Evolutionary conservation across 2,329 filamentous ascomycete genomes (phyloP).

Genomic region (Gaeumannomyces sp.): DNA sequence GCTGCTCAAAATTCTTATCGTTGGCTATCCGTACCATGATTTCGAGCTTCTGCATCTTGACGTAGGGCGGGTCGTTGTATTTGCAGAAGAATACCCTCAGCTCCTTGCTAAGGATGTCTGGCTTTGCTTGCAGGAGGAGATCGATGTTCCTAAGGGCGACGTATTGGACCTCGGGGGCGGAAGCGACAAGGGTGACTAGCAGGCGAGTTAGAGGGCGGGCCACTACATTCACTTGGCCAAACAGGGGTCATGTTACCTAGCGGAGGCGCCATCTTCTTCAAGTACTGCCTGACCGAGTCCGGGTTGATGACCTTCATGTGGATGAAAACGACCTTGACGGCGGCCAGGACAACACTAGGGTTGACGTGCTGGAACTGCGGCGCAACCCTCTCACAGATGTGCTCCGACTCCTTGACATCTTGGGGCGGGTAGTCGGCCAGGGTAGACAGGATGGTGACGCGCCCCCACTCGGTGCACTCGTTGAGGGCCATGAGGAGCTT

Average conservation of each 20-base stretch:
- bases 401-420: slow-evolving; percentile 95
- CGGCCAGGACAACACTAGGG: slow-evolving; percentile 91
- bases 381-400: slow-evolving; percentile 92
- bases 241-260: slow-evolving; percentile 52
- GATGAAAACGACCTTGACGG: slow-evolving; percentile 94
- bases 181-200: slow-evolving; percentile 87
- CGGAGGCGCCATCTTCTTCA: slow-evolving; percentile 98
- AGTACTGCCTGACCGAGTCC: slow-evolving; percentile 75
- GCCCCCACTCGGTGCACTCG: slow-evolving; percentile 97
- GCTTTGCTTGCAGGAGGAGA: slow-evolving; percentile 87
- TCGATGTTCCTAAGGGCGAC: slow-evolving; percentile 96
- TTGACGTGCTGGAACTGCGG: slow-evolving; percentile 99
- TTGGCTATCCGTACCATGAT: slow-evolving; percentile 99
- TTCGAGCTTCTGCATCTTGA: slow-evolving; percentile 95
- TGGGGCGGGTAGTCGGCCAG: slow-evolving; percentile 78
- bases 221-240: slow-evolving; percentile 7
- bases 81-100: slow-evolving; percentile 99
- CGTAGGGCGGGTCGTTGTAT: slow-evolving; percentile 96
- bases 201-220: slow-evolving; percentile 4
- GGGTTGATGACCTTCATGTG: slow-evolving; percentile 83
- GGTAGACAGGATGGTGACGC: slow-evolving; percentile 87
- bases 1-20: slow-evolving; percentile 90
- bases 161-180: slow-evolving; percentile 94
- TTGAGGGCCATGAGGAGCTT: slow-evolving; percentile 95
- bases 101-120: slow-evolving; percentile 95